Base-by-base conservation (phyloP, 2,329 filamentous ascomycete species). In the Penicillium sp. region DNA sequence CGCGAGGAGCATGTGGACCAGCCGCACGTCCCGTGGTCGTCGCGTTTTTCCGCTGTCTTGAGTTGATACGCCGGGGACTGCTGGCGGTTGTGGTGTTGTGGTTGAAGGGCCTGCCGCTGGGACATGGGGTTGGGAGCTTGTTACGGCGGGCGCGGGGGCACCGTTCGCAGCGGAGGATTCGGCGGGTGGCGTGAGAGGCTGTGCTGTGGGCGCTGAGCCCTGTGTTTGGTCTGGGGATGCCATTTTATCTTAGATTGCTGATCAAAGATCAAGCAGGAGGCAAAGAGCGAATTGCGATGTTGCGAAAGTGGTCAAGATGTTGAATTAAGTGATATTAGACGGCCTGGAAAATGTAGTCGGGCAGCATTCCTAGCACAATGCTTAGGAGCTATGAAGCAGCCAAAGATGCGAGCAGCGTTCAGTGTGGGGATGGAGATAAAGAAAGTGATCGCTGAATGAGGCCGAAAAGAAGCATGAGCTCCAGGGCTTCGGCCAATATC, bases 1-100 rank as follows among this genome's bases (percentile, higher is more conserved):
- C 51, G 77, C 74, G 46, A 81, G 77, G 40, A 81, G 72, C 68
- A 81, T 78, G 60, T 81, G 79, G 45, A 81, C 76, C 50, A 81
- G 69, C 22, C 79, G 78, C 42, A 79, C 76, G 62, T 81, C 79
- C 61, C 79, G 76, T 24, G 79, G 79, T 18, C 78, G 71, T 51
- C 75, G 74, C 20, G 76, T 75, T 56, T 76, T 78, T 13, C 78
- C 78, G 53, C 69, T 72, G 61, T 81, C 79, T 68, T 74, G 73
- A 5, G 78, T 61, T 0, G 77, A 79, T 18, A 75, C 79, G 2
- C 75, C 69, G 5, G 76, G 77, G 48, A 74, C 61, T 59, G 72
- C 65, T 29, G 75, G 64, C 31, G 74, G 67, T 65, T 66, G 67
- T 54, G 66, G 38, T n/a, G 58, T 63, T 56, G 61, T 64, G 61